Evolutionary conservation across 768 basidiomycete genomes (phyloP).

Genomic region (Cyclocybe aegerita): DNA sequence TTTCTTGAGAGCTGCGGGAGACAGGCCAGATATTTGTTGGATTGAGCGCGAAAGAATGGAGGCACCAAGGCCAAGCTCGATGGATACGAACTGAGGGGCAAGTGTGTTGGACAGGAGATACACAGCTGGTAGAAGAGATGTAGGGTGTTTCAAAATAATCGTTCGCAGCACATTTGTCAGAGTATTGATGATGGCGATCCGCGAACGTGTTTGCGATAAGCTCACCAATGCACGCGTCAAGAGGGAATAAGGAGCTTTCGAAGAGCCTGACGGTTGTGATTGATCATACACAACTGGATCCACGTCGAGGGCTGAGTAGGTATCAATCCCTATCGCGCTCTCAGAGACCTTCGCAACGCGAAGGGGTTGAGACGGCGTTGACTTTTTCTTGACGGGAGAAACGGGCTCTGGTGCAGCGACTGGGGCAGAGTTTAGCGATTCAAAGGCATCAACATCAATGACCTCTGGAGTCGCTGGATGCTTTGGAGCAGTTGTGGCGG

Average conservation of each 20-base stretch:
- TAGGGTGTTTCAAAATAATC: slow-evolving; percentile 62
- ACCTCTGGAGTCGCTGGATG: slow-evolving; percentile 5
- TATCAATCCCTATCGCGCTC: not conserved
- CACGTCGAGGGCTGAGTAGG: slow-evolving; percentile 34
- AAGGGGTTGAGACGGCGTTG: not conserved
- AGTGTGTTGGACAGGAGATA: slow-evolving; percentile 85
- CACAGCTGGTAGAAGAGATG: slow-evolving; percentile 71
- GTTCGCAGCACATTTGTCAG: slow-evolving; percentile 75
- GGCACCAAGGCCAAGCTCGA: slow-evolving; percentile 70
- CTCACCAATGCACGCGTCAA: slow-evolving; percentile 62
- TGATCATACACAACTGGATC: slow-evolving; percentile 50
- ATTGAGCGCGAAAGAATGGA: slow-evolving; percentile 69
- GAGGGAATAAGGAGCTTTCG: slow-evolving; percentile 66
- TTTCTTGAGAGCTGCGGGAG: slow-evolving; percentile 52
- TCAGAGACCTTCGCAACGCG: not conserved
- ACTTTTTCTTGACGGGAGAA: not conserved
- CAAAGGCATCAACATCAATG: slow-evolving; percentile 23
- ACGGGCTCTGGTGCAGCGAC: not conserved
- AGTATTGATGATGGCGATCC: slow-evolving; percentile 65
- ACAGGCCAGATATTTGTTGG: slow-evolving; percentile 71
- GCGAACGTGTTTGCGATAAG: slow-evolving; percentile 67
- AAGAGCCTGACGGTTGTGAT: slow-evolving; percentile 41
- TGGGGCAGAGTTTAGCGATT: not conserved
- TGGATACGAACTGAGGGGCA: slow-evolving; percentile 67
- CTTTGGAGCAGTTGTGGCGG: not conserved